Percentiles rank a stretch among this genome's conserved stretches.
Conservation (phyloP, 2,329 filamentous ascomycete species). For the Dactylellina sp. region DNA sequence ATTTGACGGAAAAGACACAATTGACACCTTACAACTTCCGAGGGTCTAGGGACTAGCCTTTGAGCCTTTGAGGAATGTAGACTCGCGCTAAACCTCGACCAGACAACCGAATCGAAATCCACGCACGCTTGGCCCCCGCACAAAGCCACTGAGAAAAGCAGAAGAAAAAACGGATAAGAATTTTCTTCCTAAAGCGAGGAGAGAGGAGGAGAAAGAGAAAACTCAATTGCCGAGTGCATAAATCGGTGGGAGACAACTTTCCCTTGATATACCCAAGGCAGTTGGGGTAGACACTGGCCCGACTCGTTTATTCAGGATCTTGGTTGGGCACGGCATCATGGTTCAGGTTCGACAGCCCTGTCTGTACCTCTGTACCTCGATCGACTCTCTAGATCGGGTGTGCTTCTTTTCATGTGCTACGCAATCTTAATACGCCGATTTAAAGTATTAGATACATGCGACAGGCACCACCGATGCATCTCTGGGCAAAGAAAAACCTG, state of each 20-base stretch:
- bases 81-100: constrained; percentile 40
- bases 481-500: not conserved
- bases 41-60: constrained; percentile 43
- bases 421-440: constrained; percentile 51
- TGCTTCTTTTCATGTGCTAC: constrained; percentile 51
- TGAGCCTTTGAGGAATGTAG: constrained; percentile 52
- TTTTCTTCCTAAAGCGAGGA: constrained; percentile 1
- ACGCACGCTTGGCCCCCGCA: constrained; percentile 44
- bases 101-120: constrained; percentile 32
- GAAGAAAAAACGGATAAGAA: constrained; percentile 16
- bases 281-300: constrained; percentile 19
- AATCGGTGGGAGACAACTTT: constrained; percentile 21
- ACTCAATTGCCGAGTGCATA: constrained; percentile 35
- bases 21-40: constrained; percentile 46
- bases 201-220: constrained; percentile 14
- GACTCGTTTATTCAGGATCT: constrained; percentile 54
- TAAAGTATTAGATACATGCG: constrained; percentile 37
- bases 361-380: constrained; percentile 52
- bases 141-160: constrained; percentile 18
- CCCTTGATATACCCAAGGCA: constrained; percentile 43
- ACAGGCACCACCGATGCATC: constrained; percentile 27
- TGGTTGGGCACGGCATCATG: constrained; percentile 50
- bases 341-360: constrained; percentile 41
- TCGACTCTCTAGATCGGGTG: constrained; percentile 47
- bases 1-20: constrained; percentile 42